These are phyloP conservation scores for Ascochyta koolunga DNA, from an alignment of 2,329 filamentous ascomycete species.

Conservation along the genomic window DNA sequence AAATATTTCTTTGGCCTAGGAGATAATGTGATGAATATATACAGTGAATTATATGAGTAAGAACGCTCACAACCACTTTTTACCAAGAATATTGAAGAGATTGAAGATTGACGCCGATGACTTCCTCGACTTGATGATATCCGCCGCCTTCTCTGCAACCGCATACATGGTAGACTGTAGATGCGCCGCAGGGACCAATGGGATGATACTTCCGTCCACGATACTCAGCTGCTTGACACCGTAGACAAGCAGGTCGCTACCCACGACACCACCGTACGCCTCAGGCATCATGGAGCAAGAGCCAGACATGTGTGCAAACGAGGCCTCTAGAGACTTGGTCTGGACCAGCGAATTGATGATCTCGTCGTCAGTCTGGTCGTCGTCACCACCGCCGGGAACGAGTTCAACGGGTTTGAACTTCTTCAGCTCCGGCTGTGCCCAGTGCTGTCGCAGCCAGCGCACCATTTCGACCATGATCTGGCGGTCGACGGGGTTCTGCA, in stretches of 20 bases:
- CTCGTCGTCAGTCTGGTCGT: conserved; percentile 29
- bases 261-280: conserved; percentile 35
- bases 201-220: conserved; percentile 41
- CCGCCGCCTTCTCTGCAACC: conserved; percentile 41
- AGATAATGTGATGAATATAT: background rate
- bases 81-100: background rate
- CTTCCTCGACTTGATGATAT: conserved; percentile 35
- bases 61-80: background rate
- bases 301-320: conserved; percentile 37
- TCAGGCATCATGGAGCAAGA: conserved; percentile 39
- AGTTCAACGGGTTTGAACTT: conserved; percentile 42
- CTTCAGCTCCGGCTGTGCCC: conserved; percentile 38
- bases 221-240: conserved; percentile 35
- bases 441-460: conserved; percentile 44
- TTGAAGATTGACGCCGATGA: background rate
- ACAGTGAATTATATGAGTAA: background rate
- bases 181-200: conserved; percentile 38
- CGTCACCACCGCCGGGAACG: conserved; percentile 27
- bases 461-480: conserved; percentile 44
- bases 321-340: conserved; percentile 22
- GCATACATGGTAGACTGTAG: conserved; percentile 41
- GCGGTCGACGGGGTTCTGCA: conserved; percentile 46
- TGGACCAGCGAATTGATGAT: conserved; percentile 25
- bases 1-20: no score
- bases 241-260: conserved; percentile 31